Evolutionary conservation across 345 rosid genomes (phyloP), one percentile per base, ranked within the genome.

Genomic region (Eutrema yunnanense): DNA sequence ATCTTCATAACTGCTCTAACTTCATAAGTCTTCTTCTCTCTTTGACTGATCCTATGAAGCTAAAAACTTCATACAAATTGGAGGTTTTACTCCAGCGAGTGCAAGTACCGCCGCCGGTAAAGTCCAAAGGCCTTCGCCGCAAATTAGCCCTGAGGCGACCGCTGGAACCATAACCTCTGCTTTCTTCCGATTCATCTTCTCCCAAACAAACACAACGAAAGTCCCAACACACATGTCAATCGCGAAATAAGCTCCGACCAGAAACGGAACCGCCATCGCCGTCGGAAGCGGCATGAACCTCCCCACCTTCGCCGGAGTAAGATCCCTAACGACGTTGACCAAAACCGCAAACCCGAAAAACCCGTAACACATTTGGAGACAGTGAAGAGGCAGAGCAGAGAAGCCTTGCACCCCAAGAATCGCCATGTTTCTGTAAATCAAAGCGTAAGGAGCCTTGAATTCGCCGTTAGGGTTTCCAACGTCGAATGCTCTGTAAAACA

Each of bases 101-200:
- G 98, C 98, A 61, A 93, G 96, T 49, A 89, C 49, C 6, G 98
- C 82, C 52, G 86, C 87, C 1, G 97, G 97, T 43, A 90, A 92
- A 74, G 84, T 84, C 96, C 98, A 90, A 12, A 94, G 81, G 27
- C 96, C 97, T 80, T 94, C 98, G 5, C 98, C 97, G 19, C 98
- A 94, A 27, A 93, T 86, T 13, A 93, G 78, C 42, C 98, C 98
- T 0, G 97, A 87, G 46, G 98, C 98, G 4, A 89, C 87, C 1
- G 95, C 92, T 0, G 98, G 95, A 79, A 94, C 83, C 98, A 89
- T 90, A 41, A 80, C 53, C 43, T 89, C 94, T 4, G 92, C 91
- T 65, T 73, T 82, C 78, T 77, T 87, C 38, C 79, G 11, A n/a
- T 89, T 74, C 3, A 86, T 54, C 82, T 85, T 90, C 73, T 86